These are phyloP conservation scores for Citrus reticulata DNA, from an alignment of 345 rosid genomes.

Conservation along the genomic window DNA sequence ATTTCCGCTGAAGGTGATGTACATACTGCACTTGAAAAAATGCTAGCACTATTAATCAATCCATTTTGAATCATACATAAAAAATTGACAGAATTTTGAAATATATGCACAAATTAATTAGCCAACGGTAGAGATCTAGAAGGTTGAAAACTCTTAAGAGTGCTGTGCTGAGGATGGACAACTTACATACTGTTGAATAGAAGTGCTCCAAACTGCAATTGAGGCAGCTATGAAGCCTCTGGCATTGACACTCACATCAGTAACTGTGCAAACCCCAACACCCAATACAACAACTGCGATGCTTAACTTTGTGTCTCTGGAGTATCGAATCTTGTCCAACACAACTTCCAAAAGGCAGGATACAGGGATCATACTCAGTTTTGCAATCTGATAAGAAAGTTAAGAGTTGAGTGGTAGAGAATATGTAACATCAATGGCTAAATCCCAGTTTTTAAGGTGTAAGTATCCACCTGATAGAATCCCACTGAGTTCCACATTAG, in stretches of 20 bases:
- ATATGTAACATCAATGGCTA: constrained; percentile 10
- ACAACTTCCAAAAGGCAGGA: constrained; percentile 93
- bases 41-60: not conserved
- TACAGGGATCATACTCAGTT: constrained; percentile 96
- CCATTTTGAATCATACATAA: not conserved
- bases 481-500: constrained; percentile 99
- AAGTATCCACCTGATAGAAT: constrained; percentile 74
- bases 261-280: constrained; percentile 93
- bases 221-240: constrained; percentile 87
- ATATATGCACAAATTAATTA: not conserved
- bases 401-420: not conserved
- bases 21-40: constrained; percentile 68
- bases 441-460: not conserved
- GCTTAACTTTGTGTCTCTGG: constrained; percentile 94
- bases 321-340: constrained; percentile 85
- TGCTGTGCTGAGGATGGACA: not conserved
- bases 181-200: constrained; percentile 95
- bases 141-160: not conserved
- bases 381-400: constrained; percentile 65
- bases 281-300: constrained; percentile 83
- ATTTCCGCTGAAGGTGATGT: constrained; percentile 84
- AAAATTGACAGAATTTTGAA: not conserved
- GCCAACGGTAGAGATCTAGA: not conserved
- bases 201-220: constrained; percentile 94
- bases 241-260: constrained; percentile 88